A percentile compares a stretch with the other conserved stretches of the same genome.
phyloP scores from a whole-genome alignment of 805 yeast genomes.

The Hanseniaspora nectarophila region DNA sequence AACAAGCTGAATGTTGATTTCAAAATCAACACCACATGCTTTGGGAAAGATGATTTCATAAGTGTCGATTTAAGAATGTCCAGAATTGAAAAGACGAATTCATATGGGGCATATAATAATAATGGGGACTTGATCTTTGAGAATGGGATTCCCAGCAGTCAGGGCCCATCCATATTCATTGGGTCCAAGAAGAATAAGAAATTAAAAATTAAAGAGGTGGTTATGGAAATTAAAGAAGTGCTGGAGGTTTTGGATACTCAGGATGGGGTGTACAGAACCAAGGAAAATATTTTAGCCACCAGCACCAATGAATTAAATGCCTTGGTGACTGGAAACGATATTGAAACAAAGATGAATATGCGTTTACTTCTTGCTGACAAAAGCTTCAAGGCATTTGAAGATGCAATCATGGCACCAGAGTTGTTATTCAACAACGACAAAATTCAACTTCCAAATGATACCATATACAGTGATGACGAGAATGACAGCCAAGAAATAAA shows the following conservation, averaged over 20 bases:
- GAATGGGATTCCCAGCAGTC: background rate
- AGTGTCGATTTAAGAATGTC: conserved; percentile 31
- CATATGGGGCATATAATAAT: conserved; percentile 11
- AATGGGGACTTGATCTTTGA: conserved; percentile 13
- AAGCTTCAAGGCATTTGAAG: conserved; percentile 24
- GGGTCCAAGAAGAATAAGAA: conserved; percentile 20
- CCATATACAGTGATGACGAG: background rate
- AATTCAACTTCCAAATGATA: conserved; percentile 7
- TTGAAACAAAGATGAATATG: conserved; percentile 21
- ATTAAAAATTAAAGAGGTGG: conserved; percentile 35
- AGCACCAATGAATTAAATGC: conserved; percentile 27
- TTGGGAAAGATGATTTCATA: conserved; percentile 48
- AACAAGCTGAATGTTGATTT: conserved; percentile 37
- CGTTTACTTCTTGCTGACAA: conserved; percentile 24
- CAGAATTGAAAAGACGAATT: conserved; percentile 28
- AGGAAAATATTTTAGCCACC: conserved; percentile 33
- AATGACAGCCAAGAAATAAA: conserved; percentile 16
- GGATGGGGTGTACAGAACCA: conserved; percentile 36
- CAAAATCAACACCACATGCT: conserved; percentile 39
- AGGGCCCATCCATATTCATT: conserved; percentile 8
- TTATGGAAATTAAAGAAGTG: conserved; percentile 41
- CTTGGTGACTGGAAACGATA: conserved; percentile 24
- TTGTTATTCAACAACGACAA: conserved; percentile 19
- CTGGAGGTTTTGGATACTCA: conserved; percentile 32
- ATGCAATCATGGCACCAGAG: conserved; percentile 26